Evolutionary conservation across 208 protist species (phyloP), one percentile per base, ranked within the genome.

Genomic region (Trypanosoma cruzi): DNA sequence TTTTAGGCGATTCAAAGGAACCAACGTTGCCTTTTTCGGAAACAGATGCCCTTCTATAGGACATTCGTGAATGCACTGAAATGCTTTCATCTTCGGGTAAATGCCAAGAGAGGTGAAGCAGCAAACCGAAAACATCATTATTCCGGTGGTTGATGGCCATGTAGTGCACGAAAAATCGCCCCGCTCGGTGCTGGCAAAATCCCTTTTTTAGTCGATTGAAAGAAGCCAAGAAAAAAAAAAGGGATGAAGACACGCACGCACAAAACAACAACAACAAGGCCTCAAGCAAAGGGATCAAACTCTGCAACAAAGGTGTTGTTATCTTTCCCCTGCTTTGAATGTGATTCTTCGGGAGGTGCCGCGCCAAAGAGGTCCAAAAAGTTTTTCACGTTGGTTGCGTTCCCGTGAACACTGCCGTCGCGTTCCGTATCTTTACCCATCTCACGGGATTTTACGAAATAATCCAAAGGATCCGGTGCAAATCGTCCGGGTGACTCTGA

Each of bases 261-360:
- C 10, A 40, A 4, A 44, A 29, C 16, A 34, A 20, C 1, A 7
- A 14, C 11, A 22, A 40, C 2, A 68, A 58, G 22, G n/a, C n/a
- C 28, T 64, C 36, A 73, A 37, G 58, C 68, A 73, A 73, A 73
- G 18, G 68, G 68, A 40, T 73, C 68, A 46, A 73, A 73, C 32
- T 73, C 68, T 2, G 60, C 68, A 50, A 67, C 58, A 67, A 73
- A 73, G 4, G 54, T 46, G 20, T 62, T 28, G 28, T 14, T 14
- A 22, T 54, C 52, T 61, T 37, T 34, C 3, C 28, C 24, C 37
- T 37, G 11, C 18, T 49, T 64, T 18, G 14, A 2, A 54, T 22
- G 18, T 10, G 50, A 1, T 62, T 20, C 34, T 18, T 0, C 0
- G 22, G 22, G 2, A 22, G 49, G 50, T 26, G 16, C 26, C 0